Evolutionary conservation across 2,329 filamentous ascomycete genomes (phyloP).

Genomic region (Fusarium sp.): DNA sequence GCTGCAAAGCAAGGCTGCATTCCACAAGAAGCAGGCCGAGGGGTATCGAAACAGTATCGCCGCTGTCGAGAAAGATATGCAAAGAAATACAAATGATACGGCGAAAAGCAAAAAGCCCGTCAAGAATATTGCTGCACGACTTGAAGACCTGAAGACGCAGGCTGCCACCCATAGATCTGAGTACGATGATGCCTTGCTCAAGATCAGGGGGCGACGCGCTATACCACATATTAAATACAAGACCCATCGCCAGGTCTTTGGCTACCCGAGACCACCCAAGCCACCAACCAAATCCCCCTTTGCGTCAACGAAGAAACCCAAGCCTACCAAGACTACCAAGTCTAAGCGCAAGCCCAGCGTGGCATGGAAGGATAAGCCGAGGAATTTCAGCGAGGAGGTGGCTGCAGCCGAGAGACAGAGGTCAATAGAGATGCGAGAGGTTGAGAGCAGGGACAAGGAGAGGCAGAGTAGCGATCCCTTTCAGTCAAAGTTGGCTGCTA

Average conservation of each 20-base stretch:
- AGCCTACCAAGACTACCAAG: neutral
- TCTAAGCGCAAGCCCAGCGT: conserved; percentile 7
- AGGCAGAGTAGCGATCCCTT: conserved; percentile 28
- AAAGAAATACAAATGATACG: neutral
- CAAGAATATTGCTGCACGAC: conserved; percentile 20
- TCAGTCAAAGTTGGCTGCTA: conserved; percentile 20
- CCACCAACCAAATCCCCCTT: conserved; percentile 38
- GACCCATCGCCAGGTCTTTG: conserved; percentile 50
- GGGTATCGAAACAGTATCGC: conserved; percentile 47
- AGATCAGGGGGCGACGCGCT: conserved; percentile 47
- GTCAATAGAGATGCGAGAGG: conserved; percentile 15
- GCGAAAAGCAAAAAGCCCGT: conserved; percentile 3
- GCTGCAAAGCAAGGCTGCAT: conserved; percentile 49
- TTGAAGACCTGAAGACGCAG: conserved; percentile 46
- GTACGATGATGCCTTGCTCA: conserved; percentile 48
- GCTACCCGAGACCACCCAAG: conserved; percentile 41
- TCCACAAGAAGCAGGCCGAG: conserved; percentile 51
- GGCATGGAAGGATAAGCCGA: conserved; percentile 16
- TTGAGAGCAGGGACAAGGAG: conserved; percentile 9
- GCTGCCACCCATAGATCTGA: conserved; percentile 46
- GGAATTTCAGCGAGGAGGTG: conserved; percentile 23
- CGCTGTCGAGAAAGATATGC: conserved; percentile 34
- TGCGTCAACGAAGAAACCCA: neutral
- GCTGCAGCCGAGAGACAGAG: conserved; percentile 25
- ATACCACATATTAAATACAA: conserved; percentile 50